Base-by-base conservation (phyloP, 164 flowering plant genomes). In the Annona squamosa region DNA sequence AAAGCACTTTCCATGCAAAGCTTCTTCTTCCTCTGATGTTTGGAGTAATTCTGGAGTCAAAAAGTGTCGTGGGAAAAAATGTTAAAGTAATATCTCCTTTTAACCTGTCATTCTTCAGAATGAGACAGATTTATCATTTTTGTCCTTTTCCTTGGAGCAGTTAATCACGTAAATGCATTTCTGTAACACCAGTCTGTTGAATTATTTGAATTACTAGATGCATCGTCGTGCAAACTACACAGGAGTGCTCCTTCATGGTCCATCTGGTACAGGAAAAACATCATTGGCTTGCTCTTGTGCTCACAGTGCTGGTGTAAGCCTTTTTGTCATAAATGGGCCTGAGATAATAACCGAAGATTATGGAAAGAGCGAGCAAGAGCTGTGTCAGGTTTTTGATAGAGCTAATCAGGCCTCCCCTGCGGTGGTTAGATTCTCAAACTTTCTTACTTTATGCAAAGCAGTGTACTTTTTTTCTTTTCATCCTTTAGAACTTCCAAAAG, bases 241-340 rank as follows among this genome's bases (percentile, higher is more conserved):
- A 74, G 99, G 99, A 77, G 94, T 96, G 70, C 98, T 95, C 82
- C 97, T 93, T 83, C 88, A 91, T 81, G 99, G 99, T 2, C 97
- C 97, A 65, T 90, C 97, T 65, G 99, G 97, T 61, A 93, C 98
- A 0, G 99, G 99, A 69, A 95, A 95, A 80, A 93, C 98, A 47
- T 85, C 94, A 56, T 82, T 96, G 84, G 98, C 89, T 78, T 86
- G 44, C 68, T 75, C 83, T 37, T 93, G 97, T 85, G 89, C 82
- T 73, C 83, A 46, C 80, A 89, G 90, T 84, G 81, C 91, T 82
- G 97, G 98, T 69, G 85, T 96, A 75, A 88, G 86, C 67, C 79
- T 96, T 69, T 92, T 93, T 78, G 76, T 83, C 19, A 72, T 96
- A 57, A 90, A 90, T 85, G 99, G 98, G 48, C 95, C 98, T 81